Evolutionary conservation across 352 stramenopile species (phyloP).

Genomic region (Phytophthora colocasiae): DNA sequence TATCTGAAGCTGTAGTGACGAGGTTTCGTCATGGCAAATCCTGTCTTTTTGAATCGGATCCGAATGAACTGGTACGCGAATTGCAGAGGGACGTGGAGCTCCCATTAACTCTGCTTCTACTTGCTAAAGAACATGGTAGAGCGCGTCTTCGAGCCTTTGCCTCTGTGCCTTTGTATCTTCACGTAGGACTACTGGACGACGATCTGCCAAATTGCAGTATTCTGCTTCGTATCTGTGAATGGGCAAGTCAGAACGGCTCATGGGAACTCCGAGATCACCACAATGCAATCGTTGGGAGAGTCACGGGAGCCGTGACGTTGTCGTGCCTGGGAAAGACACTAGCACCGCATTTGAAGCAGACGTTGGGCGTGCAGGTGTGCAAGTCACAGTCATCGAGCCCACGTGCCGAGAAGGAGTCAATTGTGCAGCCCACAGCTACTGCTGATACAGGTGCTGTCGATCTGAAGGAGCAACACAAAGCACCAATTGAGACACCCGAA

Average conservation of each 20-base stretch:
- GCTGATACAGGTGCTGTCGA: neutral
- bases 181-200: conserved; percentile 25
- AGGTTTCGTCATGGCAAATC: conserved; percentile 48
- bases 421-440: neutral
- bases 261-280: conserved; percentile 49
- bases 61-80: conserved; percentile 32
- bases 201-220: conserved; percentile 8
- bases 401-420: conserved; percentile 1
- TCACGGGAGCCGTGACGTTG: conserved; percentile 42
- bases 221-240: conserved; percentile 49
- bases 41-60: conserved; percentile 56
- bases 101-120: conserved; percentile 46
- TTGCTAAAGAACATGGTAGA: conserved; percentile 39
- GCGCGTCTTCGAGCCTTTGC: conserved; percentile 48
- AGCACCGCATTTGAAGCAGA: conserved; percentile 41
- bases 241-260: conserved; percentile 39
- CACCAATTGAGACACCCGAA: neutral
- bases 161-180: conserved; percentile 35
- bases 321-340: conserved; percentile 55
- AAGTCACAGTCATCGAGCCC: conserved; percentile 18
- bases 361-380: conserved; percentile 42
- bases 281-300: conserved; percentile 27
- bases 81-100: conserved; percentile 34
- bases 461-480: neutral
- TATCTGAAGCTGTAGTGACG: conserved; percentile 5